Conservation (phyloP, 768 basidiomycete species). For the Suillus variegatus region DNA sequence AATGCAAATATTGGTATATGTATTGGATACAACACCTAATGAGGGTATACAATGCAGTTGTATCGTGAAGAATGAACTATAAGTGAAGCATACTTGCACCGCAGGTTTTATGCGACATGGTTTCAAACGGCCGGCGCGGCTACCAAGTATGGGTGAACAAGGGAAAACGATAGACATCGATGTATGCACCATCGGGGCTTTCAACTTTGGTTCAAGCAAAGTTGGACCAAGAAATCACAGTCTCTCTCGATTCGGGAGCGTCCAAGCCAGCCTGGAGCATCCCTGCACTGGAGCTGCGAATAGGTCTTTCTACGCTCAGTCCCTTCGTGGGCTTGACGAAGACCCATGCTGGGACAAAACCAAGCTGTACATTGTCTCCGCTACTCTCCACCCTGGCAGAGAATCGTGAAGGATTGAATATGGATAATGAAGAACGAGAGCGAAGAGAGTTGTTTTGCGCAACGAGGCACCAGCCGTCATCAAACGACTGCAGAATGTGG, state of each 20-base stretch:
- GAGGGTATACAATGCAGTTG: neutral
- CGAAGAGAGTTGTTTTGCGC: slow-evolving; percentile 49
- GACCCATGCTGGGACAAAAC: slow-evolving; percentile 76
- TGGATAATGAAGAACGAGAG: slow-evolving; percentile 44
- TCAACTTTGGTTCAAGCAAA: slow-evolving; percentile 33
- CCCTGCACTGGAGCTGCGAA: slow-evolving; percentile 52
- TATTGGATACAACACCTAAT: neutral
- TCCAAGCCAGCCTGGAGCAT: slow-evolving; percentile 53
- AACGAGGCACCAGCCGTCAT: slow-evolving; percentile 82
- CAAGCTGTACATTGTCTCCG: slow-evolving; percentile 57
- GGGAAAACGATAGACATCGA: neutral
- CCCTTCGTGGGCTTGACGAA: slow-evolving; percentile 67
- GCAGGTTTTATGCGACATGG: neutral
- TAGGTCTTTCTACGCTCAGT: slow-evolving; percentile 59
- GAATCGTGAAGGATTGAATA: slow-evolving; percentile 38
- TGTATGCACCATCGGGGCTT: neutral
- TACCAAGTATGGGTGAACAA: neutral
- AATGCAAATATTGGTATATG: neutral
- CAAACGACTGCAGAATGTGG: slow-evolving; percentile 63
- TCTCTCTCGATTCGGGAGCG: slow-evolving; percentile 38
- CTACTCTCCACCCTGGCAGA: slow-evolving; percentile 14
- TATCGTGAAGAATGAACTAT: neutral
- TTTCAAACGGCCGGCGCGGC: neutral
- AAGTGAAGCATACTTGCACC: neutral
- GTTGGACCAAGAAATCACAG: slow-evolving; percentile 62